These are phyloP conservation scores for Kwoniella dendrophila DNA, from an alignment of 768 basidiomycete species.

Conservation along the genomic window DNA sequence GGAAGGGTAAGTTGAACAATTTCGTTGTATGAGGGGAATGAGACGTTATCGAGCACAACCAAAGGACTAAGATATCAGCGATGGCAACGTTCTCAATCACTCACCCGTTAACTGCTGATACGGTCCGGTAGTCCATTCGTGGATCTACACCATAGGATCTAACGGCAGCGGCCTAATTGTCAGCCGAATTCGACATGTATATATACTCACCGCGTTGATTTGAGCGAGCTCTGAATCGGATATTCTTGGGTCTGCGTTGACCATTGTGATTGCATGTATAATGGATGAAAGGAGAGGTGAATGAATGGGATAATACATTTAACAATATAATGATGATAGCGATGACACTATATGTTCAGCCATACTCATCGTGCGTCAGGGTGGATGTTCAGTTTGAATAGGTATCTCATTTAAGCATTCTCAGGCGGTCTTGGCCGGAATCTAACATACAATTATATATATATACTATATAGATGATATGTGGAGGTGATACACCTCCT, in stretches of 20 bases:
- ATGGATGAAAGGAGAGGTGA: too few relatives aligned
- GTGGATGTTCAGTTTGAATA: too few relatives aligned
- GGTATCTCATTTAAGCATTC: too few relatives aligned
- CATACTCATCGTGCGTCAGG: too few relatives aligned
- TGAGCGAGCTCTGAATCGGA: conserved; percentile 48
- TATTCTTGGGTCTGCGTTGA: conserved; percentile 36
- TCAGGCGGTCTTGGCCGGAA: too few relatives aligned
- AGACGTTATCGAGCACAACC: conserved; percentile 97
- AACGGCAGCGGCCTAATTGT: conserved; percentile 40
- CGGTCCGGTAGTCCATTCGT: conserved; percentile 77
- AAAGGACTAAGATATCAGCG: conserved; percentile 67
- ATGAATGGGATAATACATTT: too few relatives aligned
- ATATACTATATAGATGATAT: too few relatives aligned
- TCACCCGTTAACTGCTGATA: conserved; percentile 96
- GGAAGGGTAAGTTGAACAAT: conserved; percentile 94
- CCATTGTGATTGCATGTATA: conserved; percentile 14
- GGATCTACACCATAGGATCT: conserved; percentile 43
- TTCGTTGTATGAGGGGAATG: conserved; percentile 99
- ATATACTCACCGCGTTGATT: conserved; percentile 51
- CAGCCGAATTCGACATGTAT: background rate
- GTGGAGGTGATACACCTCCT: too few relatives aligned
- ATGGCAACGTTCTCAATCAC: conserved; percentile 41
- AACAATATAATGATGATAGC: too few relatives aligned
- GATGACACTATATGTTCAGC: too few relatives aligned
- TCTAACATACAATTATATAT: too few relatives aligned